phyloP scores from a whole-genome alignment of 768 basidiomycete species.

The Rhodotorula kratochvilovae region DNA sequence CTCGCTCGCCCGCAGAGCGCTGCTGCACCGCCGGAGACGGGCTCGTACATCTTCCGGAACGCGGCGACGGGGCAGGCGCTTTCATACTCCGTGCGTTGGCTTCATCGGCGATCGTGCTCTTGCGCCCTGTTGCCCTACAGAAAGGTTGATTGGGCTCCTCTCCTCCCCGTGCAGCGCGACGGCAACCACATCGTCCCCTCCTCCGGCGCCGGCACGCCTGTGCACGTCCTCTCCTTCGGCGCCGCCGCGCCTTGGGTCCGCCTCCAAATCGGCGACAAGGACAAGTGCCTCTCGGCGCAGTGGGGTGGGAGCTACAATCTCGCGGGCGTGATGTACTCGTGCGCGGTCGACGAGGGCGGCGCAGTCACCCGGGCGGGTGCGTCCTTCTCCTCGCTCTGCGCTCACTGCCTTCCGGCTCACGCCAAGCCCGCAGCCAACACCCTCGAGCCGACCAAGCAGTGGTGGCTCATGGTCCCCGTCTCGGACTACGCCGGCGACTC shows the following conservation, averaged over 20 bases:
- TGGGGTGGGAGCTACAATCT: conserved; percentile 12
- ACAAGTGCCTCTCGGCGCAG: conserved; percentile 19
- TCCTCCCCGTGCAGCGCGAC: neutral
- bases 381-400: neutral
- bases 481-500: neutral
- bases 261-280: conserved; percentile 8
- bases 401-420: neutral
- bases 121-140: no score
- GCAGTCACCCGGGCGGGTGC: neutral
- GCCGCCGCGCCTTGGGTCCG: neutral
- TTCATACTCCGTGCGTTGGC: neutral
- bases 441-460: conserved; percentile 27
- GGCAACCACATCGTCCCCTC: neutral
- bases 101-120: no score
- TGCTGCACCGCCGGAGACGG: neutral
- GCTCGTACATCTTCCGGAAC: conserved; percentile 3
- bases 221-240: conserved; percentile 3
- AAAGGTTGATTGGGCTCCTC: no score
- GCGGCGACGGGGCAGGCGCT: conserved; percentile 7
- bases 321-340: conserved; percentile 17
- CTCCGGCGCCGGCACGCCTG: neutral
- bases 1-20: neutral
- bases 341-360: conserved; percentile 4
- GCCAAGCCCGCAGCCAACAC: neutral
- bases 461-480: conserved; percentile 20